A percentile compares a stretch with the other conserved stretches of the same genome.
phyloP scores from a whole-genome alignment of 2,329 filamentous ascomycete genomes.

The Trichoderma sp. region DNA sequence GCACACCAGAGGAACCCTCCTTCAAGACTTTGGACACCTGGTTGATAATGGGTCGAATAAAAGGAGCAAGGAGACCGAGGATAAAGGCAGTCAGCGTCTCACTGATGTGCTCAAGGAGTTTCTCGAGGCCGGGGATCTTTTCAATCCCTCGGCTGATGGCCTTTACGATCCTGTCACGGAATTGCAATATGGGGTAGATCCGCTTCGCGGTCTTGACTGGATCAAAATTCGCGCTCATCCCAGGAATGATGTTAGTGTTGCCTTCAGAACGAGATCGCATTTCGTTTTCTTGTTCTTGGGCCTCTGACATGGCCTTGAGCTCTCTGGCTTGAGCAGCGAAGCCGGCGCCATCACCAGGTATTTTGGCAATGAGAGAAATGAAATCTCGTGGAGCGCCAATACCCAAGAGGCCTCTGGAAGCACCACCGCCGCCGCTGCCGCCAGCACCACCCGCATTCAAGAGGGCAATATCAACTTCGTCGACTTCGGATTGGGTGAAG shows the following conservation, averaged over 20 bases:
- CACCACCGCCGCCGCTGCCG: conserved; percentile 42
- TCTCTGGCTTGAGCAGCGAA: conserved; percentile 68
- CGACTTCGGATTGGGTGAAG: conserved; percentile 82
- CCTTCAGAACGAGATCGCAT: conserved; percentile 42
- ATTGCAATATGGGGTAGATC: conserved; percentile 93
- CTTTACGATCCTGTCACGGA: conserved; percentile 91
- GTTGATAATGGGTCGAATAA: conserved; percentile 88
- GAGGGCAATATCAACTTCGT: conserved; percentile 76
- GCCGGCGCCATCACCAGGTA: conserved; percentile 70
- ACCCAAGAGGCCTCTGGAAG: conserved; percentile 49
- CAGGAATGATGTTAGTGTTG: conserved; percentile 66
- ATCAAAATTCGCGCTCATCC: conserved; percentile 77
- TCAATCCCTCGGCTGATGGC: conserved; percentile 82
- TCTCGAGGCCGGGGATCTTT: conserved; percentile 89
- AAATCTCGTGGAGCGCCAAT: conserved; percentile 58
- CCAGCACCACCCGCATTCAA: conserved; percentile 65
- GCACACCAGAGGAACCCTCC: conserved; percentile 75
- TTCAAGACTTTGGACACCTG: conserved; percentile 84
- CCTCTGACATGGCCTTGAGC: conserved; percentile 63
- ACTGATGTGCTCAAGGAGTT: conserved; percentile 89
- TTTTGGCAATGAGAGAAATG: conserved; percentile 71
- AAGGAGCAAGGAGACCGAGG: conserved; percentile 86
- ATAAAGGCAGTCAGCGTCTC: conserved; percentile 93
- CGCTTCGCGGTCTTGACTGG: conserved; percentile 74
- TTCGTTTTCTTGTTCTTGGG: conserved; percentile 64